Base-by-base conservation (phyloP, 306 rosid genomes). In the Comarum palustre region DNA sequence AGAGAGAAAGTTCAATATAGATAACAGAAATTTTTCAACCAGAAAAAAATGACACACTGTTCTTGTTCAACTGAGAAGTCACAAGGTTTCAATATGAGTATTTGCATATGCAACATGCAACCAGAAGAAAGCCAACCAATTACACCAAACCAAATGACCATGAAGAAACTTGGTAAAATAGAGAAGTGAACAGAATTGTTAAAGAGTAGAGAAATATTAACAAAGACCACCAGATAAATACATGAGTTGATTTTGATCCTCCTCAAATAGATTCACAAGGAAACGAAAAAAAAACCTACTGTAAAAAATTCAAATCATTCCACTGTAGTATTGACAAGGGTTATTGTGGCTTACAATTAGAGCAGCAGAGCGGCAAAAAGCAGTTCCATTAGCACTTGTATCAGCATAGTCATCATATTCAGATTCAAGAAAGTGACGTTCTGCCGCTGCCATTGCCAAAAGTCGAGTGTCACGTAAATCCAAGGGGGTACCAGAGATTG, bases 381-480 rank as follows among this genome's bases (percentile, higher is more conserved):
- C 81, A 73, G 85, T 84, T 71, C 90, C 86, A 68, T 68, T 70
- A 25, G 82, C 76, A 78, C 76, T 71, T 63, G 81, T 57, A 71
- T 81, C 55, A 45, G 82, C 82, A 57, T 85, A 76, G 68, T 78
- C 90, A 68, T 82, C 90, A 83, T 85, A 82, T 38, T 86, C 85
- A 1, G 82, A 84, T 69, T 87, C 95, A 22, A 77, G 63, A 67
- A 83, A 63, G 71, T 76, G 86, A 13, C 63, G 86, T 70, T 89
- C 94, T n/a, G 90, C 85, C 32, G 87, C 88, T 39, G 88, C 89
- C 78, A 85, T 75, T 67, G 87, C 88, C 77, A 85, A 65, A 48
- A 85, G 82, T 67, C 82, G 85, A 78, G 87, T 83, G 73, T 85
- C 87, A 76, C 75, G 80, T 77, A 83, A 74, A 80, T 86, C 86